Evolutionary conservation across 2,329 filamentous ascomycete species (phyloP), one percentile per base, ranked within the genome.

Genomic region (Eutypa lata): DNA sequence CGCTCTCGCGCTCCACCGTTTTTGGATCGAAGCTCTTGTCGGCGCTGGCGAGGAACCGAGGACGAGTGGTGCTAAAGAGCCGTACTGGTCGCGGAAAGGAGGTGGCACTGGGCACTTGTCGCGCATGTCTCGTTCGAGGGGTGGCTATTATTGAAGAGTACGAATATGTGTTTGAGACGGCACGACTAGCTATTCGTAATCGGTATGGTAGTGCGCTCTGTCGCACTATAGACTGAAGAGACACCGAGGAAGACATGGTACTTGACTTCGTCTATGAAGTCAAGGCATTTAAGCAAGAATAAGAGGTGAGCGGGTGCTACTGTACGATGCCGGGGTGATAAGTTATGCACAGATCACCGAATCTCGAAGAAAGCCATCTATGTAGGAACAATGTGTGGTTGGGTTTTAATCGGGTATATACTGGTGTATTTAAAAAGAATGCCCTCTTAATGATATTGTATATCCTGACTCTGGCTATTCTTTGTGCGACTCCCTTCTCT

Each of bases 1-100:
- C 94, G 50, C 85, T 89, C 71, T 97, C 94, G 59, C 94, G 87
- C 59, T 97, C 93, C 53, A 92, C 78, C 51, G 71, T 73, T 22
- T 75, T 72, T 8, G 87, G 87, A 66, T 91, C 86, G 62, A 90
- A 89, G 52, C 75, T 66, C 35, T 83, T 82, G 52, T 83, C 76
- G 24, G 59, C 67, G 47, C 65, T 68, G 47, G 65, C 68, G 46
- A 65, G 57, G 21, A 48, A 58, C 35, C 62, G 62, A 16, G 61
- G 54, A 26, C 53, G 59, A 28, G 66, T 69, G 2, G 70, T 73
- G 61, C 68, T 73, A 51, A 77, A 76, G 14, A 63, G 51, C 21
- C 74, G 67, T 26, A 54, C 14, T 35, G 57, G 50, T 16, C 47
- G 49, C 45, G 53, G 55, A 33, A 57, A n/a, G 22, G 42, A 37